Evolutionary conservation across 306 rosid species (phyloP).

Genomic region (Cucumis cinereus): DNA sequence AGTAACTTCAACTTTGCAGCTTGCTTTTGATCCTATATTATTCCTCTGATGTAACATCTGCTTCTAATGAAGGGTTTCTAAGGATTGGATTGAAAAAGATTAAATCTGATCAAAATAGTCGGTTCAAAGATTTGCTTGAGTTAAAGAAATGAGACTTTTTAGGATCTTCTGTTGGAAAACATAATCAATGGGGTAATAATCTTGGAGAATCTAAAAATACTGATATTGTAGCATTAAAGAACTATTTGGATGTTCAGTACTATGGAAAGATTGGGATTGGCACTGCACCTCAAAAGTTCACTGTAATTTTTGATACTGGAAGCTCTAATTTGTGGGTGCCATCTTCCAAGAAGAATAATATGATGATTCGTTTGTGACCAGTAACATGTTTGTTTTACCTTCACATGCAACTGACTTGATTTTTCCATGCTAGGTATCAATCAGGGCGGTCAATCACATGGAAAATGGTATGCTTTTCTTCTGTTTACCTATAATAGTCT

Average conservation of each 20-base stretch:
- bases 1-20: too few species aligned
- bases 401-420: constrained; percentile 62
- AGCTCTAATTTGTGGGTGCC: constrained; percentile 98
- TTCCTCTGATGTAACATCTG: constrained; percentile 31
- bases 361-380: not conserved
- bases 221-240: constrained; percentile 53
- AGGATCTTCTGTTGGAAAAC: constrained; percentile 27
- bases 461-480: constrained; percentile 48
- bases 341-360: constrained; percentile 17
- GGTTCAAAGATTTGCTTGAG: constrained; percentile 31
- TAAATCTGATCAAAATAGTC: constrained; percentile 22
- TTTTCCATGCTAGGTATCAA: constrained; percentile 55
- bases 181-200: constrained; percentile 14
- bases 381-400: constrained; percentile 7
- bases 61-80: constrained; percentile 35
- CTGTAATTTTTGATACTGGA: constrained; percentile 86
- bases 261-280: constrained; percentile 80
- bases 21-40: constrained; percentile 34
- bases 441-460: constrained; percentile 53
- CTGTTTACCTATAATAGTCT: not conserved
- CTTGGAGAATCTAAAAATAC: constrained; percentile 15
- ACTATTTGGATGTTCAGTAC: constrained; percentile 91
- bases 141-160: constrained; percentile 17
- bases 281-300: constrained; percentile 73
- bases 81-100: constrained; percentile 69